phyloP scores from a whole-genome alignment of 257 asterid species.

The Primulina eburnea region DNA sequence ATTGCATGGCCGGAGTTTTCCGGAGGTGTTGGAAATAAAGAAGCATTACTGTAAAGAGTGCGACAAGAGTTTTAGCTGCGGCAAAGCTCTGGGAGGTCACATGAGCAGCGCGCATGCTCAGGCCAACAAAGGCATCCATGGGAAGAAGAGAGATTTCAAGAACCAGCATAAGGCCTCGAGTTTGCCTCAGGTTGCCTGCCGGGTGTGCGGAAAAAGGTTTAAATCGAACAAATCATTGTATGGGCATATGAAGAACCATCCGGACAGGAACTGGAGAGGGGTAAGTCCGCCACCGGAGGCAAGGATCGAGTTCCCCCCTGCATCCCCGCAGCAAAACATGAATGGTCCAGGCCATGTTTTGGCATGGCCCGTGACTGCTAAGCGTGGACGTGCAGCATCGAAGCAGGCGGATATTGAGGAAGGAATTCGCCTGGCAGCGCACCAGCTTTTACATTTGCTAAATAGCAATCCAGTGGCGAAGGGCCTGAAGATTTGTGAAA shows the following conservation, averaged over 20 bases:
- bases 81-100: constrained; percentile 81
- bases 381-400: constrained; percentile 29
- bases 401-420: not conserved
- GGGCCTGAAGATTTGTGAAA: constrained; percentile 16
- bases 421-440: constrained; percentile 16
- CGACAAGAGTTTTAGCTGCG: constrained; percentile 45
- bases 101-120: constrained; percentile 78
- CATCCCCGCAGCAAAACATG: not conserved
- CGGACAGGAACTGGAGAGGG: constrained; percentile 55
- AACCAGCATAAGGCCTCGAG: not conserved
- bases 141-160: constrained; percentile 28
- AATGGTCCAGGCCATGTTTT: not conserved
- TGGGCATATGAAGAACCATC: constrained; percentile 76
- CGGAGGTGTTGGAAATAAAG: constrained; percentile 6
- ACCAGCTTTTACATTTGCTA: constrained; percentile 27
- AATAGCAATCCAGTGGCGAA: constrained; percentile 9
- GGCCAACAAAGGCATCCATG: constrained; percentile 39
- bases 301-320: not conserved
- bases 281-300: constrained; percentile 42
- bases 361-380: constrained; percentile 34
- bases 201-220: constrained; percentile 37
- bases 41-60: constrained; percentile 48
- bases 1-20: not conserved
- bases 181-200: not conserved
- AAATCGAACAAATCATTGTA: constrained; percentile 41